Percentiles rank a stretch among this genome's conserved stretches.
Conservation (phyloP, 345 rosid genomes). For the Brassica rapa region DNA sequence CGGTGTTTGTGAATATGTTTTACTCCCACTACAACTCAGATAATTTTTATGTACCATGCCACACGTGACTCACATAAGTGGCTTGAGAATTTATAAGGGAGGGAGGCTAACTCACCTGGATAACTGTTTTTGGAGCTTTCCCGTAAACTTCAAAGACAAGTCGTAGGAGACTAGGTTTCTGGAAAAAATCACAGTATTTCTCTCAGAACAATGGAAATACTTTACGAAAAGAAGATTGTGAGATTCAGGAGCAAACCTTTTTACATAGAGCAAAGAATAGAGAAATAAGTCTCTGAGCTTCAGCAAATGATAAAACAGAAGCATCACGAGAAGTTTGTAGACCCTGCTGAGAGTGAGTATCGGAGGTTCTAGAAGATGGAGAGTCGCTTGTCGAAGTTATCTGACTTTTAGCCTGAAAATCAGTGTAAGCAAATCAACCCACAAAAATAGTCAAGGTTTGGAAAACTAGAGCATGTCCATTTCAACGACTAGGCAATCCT, state of each 20-base stretch:
- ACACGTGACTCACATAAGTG: constrained; percentile 10
- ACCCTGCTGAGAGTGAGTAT: constrained; percentile 46
- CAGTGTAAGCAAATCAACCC: constrained; percentile 31
- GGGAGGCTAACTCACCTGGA: constrained; percentile 59
- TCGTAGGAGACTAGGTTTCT: constrained; percentile 89
- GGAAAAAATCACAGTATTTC: constrained; percentile 32
- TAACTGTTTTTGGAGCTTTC: constrained; percentile 75
- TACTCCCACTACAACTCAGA: constrained; percentile 24
- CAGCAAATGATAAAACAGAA: constrained; percentile 62
- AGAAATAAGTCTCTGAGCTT: constrained; percentile 82
- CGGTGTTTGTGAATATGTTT: background rate
- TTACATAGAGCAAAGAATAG: constrained; percentile 90
- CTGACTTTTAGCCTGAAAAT: constrained; percentile 57
- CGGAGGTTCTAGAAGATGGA: constrained; percentile 54
- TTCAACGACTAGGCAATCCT: background rate
- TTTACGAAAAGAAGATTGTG: constrained; percentile 8
- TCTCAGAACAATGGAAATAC: constrained; percentile 32
- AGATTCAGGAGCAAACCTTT: constrained; percentile 56
- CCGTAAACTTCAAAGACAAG: constrained; percentile 75
- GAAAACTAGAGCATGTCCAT: constrained; percentile 6
- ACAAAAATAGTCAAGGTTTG: constrained; percentile 8
- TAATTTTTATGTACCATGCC: constrained; percentile 24
- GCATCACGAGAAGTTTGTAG: constrained; percentile 47
- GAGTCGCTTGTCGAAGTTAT: constrained; percentile 57
- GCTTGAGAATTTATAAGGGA: constrained; percentile 8